Conservation (phyloP, 2,329 filamentous ascomycete genomes). For the Sodiomyces alkalinus region DNA sequence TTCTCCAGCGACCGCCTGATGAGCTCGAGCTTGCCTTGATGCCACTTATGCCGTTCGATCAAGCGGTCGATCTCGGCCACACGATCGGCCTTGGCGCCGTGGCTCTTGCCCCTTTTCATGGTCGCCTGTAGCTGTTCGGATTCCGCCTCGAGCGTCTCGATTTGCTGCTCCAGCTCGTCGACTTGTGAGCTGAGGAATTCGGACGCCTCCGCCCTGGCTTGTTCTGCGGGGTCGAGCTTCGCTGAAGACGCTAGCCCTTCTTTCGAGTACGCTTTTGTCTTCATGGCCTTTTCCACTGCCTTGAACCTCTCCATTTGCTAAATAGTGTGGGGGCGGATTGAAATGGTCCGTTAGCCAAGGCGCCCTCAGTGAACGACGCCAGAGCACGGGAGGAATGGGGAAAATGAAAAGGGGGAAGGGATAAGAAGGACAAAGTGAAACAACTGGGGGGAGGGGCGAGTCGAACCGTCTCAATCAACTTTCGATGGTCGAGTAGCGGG, state of each 20-base stretch:
- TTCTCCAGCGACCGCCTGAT: conserved; percentile 85
- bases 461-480: conserved; percentile 90
- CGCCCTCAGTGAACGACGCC: conserved; percentile 3
- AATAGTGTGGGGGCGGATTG: too few species aligned
- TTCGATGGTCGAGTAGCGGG: conserved; percentile 82
- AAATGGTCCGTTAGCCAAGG: conserved; percentile 5
- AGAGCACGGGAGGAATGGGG: too few species aligned
- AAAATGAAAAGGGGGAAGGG: too few species aligned
- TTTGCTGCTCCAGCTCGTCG: conserved; percentile 84
- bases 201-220: conserved; percentile 77
- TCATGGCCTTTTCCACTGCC: conserved; percentile 99
- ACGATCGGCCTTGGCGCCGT: conserved; percentile 67
- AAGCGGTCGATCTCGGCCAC: conserved; percentile 72
- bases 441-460: conserved; percentile 7
- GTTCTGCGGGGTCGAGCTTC: conserved; percentile 93
- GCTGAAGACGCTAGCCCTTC: conserved; percentile 84
- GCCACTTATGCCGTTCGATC: conserved; percentile 93
- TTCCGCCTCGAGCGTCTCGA: conserved; percentile 85
- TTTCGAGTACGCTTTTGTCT: conserved; percentile 98
- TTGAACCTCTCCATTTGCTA: conserved; percentile 99
- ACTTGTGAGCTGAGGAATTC: conserved; percentile 80
- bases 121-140: conserved; percentile 72
- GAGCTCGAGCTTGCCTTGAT: conserved; percentile 82
- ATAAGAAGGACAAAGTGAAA: conserved; percentile 7
- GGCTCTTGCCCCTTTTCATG: conserved; percentile 91